These are phyloP conservation scores for Parasitella parasitica DNA, from an alignment of 371 early-diverging fungal genomes.

Conservation along the genomic window DNA sequence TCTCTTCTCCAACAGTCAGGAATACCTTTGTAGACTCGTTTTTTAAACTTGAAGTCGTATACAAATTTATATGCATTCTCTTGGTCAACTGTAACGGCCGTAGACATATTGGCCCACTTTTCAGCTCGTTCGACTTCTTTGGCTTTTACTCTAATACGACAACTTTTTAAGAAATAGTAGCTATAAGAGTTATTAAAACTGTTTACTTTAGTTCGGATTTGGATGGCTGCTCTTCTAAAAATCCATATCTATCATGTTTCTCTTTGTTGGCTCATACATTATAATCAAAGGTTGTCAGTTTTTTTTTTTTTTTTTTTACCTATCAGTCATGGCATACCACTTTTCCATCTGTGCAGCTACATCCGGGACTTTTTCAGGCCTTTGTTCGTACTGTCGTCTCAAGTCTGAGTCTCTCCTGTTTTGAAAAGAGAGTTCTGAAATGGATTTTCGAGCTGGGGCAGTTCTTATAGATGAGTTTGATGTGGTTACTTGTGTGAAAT, in stretches of 20 bases:
- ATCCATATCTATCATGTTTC: constrained; percentile 56
- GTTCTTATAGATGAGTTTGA: constrained; percentile 8
- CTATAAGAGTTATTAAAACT: not conserved
- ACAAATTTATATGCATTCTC: constrained; percentile 45
- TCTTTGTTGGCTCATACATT: too few species aligned
- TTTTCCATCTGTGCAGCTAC: constrained; percentile 50
- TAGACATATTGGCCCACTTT: constrained; percentile 65
- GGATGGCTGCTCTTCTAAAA: constrained; percentile 25
- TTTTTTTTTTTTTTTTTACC: constrained; percentile 31
- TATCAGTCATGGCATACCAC: constrained; percentile 49
- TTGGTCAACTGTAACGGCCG: constrained; percentile 24
- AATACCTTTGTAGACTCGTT: constrained; percentile 63
- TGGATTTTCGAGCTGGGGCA: not conserved
- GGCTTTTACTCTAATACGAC: constrained; percentile 12
- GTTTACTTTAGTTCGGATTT: constrained; percentile 15
- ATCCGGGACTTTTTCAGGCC: constrained; percentile 33
- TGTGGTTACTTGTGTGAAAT: constrained; percentile 10
- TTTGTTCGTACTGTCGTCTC: constrained; percentile 22
- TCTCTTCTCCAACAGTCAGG: constrained; percentile 68
- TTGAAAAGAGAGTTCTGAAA: not conserved
- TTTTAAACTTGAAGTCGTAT: constrained; percentile 45
- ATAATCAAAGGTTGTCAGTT: too few species aligned
- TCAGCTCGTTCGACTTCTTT: constrained; percentile 44
- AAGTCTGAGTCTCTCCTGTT: constrained; percentile 1
- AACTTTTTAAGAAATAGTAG: not conserved